Evolutionary conservation across 257 asterid species (phyloP).

Genomic region (Nicotiana tabacum): DNA sequence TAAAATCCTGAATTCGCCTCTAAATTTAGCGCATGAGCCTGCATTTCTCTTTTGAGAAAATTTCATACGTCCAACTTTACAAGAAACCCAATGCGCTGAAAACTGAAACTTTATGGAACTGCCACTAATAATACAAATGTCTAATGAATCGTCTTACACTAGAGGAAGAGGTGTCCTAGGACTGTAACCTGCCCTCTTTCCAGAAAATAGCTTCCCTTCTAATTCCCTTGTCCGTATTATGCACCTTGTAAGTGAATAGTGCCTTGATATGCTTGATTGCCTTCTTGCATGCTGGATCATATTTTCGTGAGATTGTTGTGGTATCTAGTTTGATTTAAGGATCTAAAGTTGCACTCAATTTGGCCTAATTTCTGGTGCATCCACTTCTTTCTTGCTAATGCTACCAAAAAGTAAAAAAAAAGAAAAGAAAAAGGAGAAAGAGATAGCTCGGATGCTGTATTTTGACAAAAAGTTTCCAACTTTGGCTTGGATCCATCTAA

Average conservation of each 20-base stretch:
- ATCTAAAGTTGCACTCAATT: neutral
- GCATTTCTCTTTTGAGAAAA: neutral
- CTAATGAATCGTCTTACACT: no score
- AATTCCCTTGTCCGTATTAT: neutral
- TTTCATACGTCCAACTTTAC: no score
- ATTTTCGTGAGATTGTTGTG: neutral
- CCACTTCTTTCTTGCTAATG: neutral
- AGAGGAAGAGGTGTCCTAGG: no score
- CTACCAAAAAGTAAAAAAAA: neutral
- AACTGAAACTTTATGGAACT: no score
- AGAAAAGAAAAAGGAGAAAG: neutral
- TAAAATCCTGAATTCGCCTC: no score
- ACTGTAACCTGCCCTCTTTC: neutral
- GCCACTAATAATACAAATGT: no score
- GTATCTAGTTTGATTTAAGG: slow-evolving; percentile 17
- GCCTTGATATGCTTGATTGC: neutral
- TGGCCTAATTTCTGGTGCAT: neutral
- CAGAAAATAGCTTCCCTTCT: neutral
- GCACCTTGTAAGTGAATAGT: neutral
- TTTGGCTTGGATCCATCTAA: neutral
- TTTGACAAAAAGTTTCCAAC: neutral
- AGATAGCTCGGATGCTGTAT: neutral
- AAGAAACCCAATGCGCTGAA: no score
- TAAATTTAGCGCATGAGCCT: no score
- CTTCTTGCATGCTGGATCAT: neutral